These are phyloP conservation scores for Lachnellula arida DNA, from an alignment of 2,329 filamentous ascomycete species.

Conservation along the genomic window DNA sequence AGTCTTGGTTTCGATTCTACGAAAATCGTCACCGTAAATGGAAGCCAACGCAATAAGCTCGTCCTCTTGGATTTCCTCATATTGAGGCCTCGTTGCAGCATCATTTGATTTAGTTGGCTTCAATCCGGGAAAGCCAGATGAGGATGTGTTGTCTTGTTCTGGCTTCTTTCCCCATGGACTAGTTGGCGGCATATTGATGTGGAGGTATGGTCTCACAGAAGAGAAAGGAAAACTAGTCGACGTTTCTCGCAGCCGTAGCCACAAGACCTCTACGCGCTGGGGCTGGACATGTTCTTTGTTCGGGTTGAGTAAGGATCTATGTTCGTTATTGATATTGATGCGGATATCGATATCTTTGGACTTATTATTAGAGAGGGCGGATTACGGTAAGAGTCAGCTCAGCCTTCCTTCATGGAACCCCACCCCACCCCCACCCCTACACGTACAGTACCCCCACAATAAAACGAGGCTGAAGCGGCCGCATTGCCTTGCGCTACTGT, in stretches of 20 bases:
- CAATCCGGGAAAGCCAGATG: conserved; percentile 22
- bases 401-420: not conserved
- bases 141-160: conserved; percentile 34
- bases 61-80: conserved; percentile 80
- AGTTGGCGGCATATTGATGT: conserved; percentile 29
- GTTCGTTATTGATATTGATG: not conserved
- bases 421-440: not conserved
- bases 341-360: not conserved
- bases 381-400: not conserved
- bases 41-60: conserved; percentile 81
- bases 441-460: not conserved
- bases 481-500: not conserved
- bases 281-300: conserved; percentile 16
- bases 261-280: conserved; percentile 26
- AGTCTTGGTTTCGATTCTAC: conserved; percentile 62
- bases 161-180: conserved; percentile 32
- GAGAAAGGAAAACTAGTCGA: conserved; percentile 11
- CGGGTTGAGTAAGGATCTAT: conserved; percentile 7
- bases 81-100: conserved; percentile 53
- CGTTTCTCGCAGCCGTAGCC: conserved; percentile 28
- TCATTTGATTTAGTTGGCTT: conserved; percentile 19
- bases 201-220: conserved; percentile 6
- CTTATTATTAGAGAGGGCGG: too few species aligned
- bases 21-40: conserved; percentile 87
- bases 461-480: conserved; percentile 5